phyloP scores from a whole-genome alignment of 2,329 filamentous ascomycete species.

The Teratosphaeria epicoccoides region DNA sequence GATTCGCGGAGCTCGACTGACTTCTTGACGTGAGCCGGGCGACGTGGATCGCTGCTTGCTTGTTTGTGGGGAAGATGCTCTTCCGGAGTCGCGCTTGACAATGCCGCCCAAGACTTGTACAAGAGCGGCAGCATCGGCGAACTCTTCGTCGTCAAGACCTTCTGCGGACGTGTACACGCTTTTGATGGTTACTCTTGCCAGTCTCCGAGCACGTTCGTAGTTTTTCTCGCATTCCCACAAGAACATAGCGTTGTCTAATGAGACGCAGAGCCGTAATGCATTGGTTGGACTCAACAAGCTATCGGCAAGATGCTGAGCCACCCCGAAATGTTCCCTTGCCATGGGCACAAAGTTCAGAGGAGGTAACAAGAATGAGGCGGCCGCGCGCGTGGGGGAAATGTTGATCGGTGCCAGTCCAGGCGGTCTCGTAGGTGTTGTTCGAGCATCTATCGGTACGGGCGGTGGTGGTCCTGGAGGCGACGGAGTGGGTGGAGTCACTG shows the following conservation, averaged over 20 bases:
- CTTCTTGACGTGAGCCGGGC: not conserved
- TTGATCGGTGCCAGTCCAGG: slow-evolving; percentile 30
- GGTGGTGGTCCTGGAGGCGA: slow-evolving; percentile 26
- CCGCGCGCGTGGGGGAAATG: slow-evolving; percentile 25
- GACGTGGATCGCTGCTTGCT: slow-evolving; percentile 1
- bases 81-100: slow-evolving; percentile 59
- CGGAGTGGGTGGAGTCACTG: slow-evolving; percentile 33
- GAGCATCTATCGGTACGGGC: slow-evolving; percentile 16
- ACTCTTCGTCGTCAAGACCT: slow-evolving; percentile 91
- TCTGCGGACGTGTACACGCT: slow-evolving; percentile 88
- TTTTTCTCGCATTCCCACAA: slow-evolving; percentile 89
- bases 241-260: slow-evolving; percentile 87
- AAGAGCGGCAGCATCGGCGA: slow-evolving; percentile 79
- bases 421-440: slow-evolving; percentile 28
- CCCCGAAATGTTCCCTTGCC: slow-evolving; percentile 70
- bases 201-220: slow-evolving; percentile 57
- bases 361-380: slow-evolving; percentile 66
- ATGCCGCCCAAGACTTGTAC: slow-evolving; percentile 79
- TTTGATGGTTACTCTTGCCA: slow-evolving; percentile 74
- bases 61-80: slow-evolving; percentile 17
- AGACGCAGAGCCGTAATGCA: slow-evolving; percentile 77
- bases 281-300: slow-evolving; percentile 74
- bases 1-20: slow-evolving; percentile 9
- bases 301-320: slow-evolving; percentile 65
- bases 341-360: slow-evolving; percentile 70